phyloP scores from a whole-genome alignment of 192 early-diverging fungal species.

The Physocladia obscura region DNA sequence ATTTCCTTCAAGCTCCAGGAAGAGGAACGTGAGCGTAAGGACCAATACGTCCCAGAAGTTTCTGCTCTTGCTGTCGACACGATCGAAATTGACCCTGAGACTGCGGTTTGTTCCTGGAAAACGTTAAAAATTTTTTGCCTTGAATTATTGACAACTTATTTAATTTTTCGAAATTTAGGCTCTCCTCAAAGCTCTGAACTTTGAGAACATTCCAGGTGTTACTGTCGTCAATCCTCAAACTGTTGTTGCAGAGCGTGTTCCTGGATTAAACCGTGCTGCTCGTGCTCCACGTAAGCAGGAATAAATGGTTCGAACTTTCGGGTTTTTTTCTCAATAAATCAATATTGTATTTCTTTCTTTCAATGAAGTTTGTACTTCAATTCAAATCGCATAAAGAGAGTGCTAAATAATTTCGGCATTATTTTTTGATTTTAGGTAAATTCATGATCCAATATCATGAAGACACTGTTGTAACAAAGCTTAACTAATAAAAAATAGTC shows the following conservation, averaged over 20 bases:
- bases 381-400: too few relatives aligned
- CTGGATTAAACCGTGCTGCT: conserved; percentile 35
- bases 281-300: conserved; percentile 16
- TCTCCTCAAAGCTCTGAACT: conserved; percentile 94
- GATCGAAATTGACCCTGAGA: conserved; percentile 95
- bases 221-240: conserved; percentile 53
- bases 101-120: conserved; percentile 59
- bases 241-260: conserved; percentile 33
- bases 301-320: too few relatives aligned
- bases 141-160: background rate
- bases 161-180: conserved; percentile 49
- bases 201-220: conserved; percentile 88
- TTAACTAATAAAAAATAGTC: background rate
- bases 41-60: conserved; percentile 98
- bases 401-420: too few relatives aligned
- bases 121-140: background rate
- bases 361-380: too few relatives aligned
- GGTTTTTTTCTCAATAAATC: too few relatives aligned
- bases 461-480: conserved; percentile 2
- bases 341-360: too few relatives aligned
- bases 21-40: conserved; percentile 99
- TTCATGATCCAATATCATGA: conserved; percentile 1
- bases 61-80: conserved; percentile 88
- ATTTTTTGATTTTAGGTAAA: background rate
- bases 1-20: conserved; percentile 99